These are phyloP conservation scores for Aspergillus nomiae DNA, from an alignment of 2,329 filamentous ascomycete genomes.

Conservation along the genomic window DNA sequence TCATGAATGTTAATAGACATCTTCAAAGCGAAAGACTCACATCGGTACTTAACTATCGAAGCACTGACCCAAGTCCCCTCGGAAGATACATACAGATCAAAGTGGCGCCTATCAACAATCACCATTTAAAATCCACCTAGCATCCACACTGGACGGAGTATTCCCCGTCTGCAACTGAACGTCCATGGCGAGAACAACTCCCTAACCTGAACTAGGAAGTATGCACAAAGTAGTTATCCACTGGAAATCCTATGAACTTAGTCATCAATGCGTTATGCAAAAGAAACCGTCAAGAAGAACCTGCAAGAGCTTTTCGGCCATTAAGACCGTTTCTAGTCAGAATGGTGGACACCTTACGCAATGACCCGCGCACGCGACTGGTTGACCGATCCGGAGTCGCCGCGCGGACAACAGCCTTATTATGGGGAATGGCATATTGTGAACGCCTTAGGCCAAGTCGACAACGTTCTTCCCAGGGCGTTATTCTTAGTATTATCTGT, in stretches of 20 bases:
- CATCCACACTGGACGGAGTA: neutral
- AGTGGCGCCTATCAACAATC: neutral
- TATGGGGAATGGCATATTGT: constrained; percentile 11
- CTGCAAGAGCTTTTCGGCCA: too few species aligned
- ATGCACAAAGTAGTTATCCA: neutral
- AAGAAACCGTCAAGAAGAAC: neutral
- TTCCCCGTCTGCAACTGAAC: neutral
- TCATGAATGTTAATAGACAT: neutral
- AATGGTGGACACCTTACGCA: neutral
- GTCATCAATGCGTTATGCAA: neutral
- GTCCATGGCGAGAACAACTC: neutral
- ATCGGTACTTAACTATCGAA: too few species aligned
- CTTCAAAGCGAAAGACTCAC: neutral
- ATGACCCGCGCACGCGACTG: constrained; percentile 14
- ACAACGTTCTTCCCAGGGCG: neutral
- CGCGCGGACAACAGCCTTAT: constrained; percentile 21
- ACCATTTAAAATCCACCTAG: neutral
- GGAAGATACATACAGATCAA: neutral
- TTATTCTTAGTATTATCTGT: neutral
- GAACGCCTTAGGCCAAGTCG: neutral
- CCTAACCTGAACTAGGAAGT: neutral
- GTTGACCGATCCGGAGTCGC: constrained; percentile 15
- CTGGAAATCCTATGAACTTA: neutral
- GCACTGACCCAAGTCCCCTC: neutral
- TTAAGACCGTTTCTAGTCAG: neutral